Conservation (phyloP, 129 eudicot genomes). For the Artemisia argyi region DNA sequence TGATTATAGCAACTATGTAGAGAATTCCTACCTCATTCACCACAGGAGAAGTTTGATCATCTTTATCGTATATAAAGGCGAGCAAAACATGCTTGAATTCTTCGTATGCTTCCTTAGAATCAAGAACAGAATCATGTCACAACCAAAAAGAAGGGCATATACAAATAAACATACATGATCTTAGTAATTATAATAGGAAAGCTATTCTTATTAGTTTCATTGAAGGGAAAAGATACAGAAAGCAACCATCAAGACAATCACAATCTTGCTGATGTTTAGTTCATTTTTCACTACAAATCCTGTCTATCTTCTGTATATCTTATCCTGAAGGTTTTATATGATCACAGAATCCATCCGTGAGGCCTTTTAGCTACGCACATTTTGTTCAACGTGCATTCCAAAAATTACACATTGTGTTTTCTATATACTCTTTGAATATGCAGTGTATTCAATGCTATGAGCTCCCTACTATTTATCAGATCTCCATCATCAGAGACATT, state of each 20-base stretch:
- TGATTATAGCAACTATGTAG: neutral
- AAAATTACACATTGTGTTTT: neutral
- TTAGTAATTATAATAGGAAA: constrained; percentile 13
- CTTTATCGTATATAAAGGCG: constrained; percentile 79
- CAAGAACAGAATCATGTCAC: constrained; percentile 45
- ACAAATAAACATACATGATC: constrained; percentile 1
- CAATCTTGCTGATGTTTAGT: constrained; percentile 2
- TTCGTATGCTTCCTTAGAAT: constrained; percentile 97
- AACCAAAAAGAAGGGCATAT: constrained; percentile 20
- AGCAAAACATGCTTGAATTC: constrained; percentile 96
- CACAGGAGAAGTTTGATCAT: constrained; percentile 92
- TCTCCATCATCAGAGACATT: constrained; percentile 5
- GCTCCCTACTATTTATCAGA: neutral
- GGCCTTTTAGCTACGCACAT: constrained; percentile 6
- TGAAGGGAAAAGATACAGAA: neutral
- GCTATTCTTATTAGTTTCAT: constrained; percentile 1
- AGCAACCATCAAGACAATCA: constrained; percentile 15
- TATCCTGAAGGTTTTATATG: constrained; percentile 2
- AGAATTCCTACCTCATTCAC: constrained; percentile 73
- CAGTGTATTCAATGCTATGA: neutral
- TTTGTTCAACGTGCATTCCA: neutral
- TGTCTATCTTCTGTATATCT: constrained; percentile 1
- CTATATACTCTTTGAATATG: neutral
- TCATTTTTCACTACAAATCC: neutral
- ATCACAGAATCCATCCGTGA: neutral